Evolutionary conservation across 768 basidiomycete species (phyloP).

Genomic region (Lactarius deliciosus): DNA sequence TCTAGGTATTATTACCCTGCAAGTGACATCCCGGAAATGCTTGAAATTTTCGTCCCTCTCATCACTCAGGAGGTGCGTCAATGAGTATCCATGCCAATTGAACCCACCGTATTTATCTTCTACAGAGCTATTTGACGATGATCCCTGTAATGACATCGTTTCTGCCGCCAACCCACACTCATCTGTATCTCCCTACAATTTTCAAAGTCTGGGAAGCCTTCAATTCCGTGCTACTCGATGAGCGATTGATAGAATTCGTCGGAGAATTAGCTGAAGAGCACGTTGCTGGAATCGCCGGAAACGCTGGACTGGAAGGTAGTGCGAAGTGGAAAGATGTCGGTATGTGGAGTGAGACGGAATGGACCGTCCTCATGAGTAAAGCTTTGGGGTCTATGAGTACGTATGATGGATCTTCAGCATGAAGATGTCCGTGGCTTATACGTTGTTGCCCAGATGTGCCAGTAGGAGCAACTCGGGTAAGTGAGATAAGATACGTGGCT

Average conservation of each 20-base stretch:
- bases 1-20: conserved; percentile 70
- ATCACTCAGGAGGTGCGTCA: conserved; percentile 65
- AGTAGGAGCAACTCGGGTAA: conserved; percentile 65
- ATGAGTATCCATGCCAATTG: conserved; percentile 5
- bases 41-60: conserved; percentile 66
- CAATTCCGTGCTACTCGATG: conserved; percentile 71
- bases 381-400: conserved; percentile 78
- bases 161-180: conserved; percentile 63
- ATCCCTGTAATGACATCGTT: conserved; percentile 76
- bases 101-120: conserved; percentile 7
- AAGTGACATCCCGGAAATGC: conserved; percentile 65
- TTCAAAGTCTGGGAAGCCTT: conserved; percentile 80
- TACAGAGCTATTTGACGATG: conserved; percentile 66
- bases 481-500: conserved; percentile 11
- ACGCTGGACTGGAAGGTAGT: conserved; percentile 52
- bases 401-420: conserved; percentile 28
- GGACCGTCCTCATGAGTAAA: conserved; percentile 79
- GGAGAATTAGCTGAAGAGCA: conserved; percentile 73
- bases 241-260: conserved; percentile 68
- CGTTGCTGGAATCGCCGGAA: conserved; percentile 54
- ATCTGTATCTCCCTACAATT: conserved; percentile 67
- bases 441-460: conserved; percentile 54
- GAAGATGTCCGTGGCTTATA: not conserved
- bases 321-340: conserved; percentile 80
- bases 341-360: conserved; percentile 84